Evolutionary conservation across 2,329 filamentous ascomycete species (phyloP), one percentile per base, ranked within the genome.

Genomic region (Dactylella cylindrospora): DNA sequence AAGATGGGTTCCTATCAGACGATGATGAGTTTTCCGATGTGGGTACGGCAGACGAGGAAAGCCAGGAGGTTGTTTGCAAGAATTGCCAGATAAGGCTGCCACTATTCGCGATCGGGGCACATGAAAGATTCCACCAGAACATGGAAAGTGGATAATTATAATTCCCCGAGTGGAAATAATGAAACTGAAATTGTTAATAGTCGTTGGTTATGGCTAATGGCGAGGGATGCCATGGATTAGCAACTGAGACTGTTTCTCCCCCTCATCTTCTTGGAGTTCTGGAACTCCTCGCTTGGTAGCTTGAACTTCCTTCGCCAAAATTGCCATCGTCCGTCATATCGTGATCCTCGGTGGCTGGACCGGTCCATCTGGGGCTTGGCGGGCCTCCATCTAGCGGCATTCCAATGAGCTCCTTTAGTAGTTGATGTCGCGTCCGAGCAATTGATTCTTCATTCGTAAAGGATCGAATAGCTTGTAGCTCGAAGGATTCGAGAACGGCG

Each of bases 51-150:
- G 49, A 50, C 15, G 57, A 62, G 43, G 57, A 49, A 26, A 54
- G 49, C 25, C 57, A 70, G 3, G 70, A 70, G 53, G 65, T 73
- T 2, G 66, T 69, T 25, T 80, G 78, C 68, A 50, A 51, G 6
- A 66, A 70, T 6, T 80, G 78, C 66, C 74, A 75, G 46, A 73
- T 71, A 12, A 64, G 70, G 20, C 76, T 80, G 66, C 78, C 78
- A 3, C 67, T 72, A 38, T 80, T 79, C 70, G 78, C 78, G 1
- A 72, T 75, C 66, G 68, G 72, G 19, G 78, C 78, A 12, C 78
- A 80, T 69, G 70, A 72, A 46, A 69, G 74, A 29, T 80, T 76
- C 65, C 78, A 80, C 70, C 67, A 61, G 22, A 57, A 55, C 33
- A 54, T 52, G 46, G 38, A 46, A 17, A 44, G 33, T 38, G 45